A percentile compares a stretch with the other conserved stretches of the same genome.
Evolutionary conservation across 257 asterid genomes (phyloP).

Genomic region (Solanum bulbocastanum): DNA sequence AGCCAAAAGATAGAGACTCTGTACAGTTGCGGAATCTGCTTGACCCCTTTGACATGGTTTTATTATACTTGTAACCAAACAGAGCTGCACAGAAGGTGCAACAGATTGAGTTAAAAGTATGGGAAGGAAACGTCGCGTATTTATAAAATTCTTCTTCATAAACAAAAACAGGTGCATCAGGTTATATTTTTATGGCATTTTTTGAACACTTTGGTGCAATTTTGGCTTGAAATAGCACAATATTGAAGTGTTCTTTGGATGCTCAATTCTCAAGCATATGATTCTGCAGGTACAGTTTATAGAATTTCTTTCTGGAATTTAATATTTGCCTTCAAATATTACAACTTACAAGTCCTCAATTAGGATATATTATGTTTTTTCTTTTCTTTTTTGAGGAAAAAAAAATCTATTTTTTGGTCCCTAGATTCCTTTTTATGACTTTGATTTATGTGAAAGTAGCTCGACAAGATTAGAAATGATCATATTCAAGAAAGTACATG

Average conservation of each 20-base stretch:
- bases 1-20: background rate
- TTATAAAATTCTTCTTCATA: background rate
- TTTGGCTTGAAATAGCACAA: background rate
- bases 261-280: background rate
- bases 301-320: background rate
- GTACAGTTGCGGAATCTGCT: constrained; percentile 8
- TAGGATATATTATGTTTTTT: background rate
- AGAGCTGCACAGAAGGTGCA: background rate
- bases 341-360: background rate
- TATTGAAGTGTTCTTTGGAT: background rate
- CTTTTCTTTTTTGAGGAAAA: background rate
- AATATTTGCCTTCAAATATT: background rate
- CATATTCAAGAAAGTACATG: background rate
- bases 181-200: background rate
- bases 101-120: background rate
- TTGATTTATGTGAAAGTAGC: background rate
- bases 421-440: background rate
- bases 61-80: background rate
- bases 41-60: background rate
- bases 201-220: background rate
- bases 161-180: background rate
- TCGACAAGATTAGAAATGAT: background rate
- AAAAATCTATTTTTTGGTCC: background rate
- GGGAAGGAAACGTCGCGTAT: background rate
- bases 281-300: background rate